Conservation (phyloP, 2,329 filamentous ascomycete genomes). For the Xylariales sp. region DNA sequence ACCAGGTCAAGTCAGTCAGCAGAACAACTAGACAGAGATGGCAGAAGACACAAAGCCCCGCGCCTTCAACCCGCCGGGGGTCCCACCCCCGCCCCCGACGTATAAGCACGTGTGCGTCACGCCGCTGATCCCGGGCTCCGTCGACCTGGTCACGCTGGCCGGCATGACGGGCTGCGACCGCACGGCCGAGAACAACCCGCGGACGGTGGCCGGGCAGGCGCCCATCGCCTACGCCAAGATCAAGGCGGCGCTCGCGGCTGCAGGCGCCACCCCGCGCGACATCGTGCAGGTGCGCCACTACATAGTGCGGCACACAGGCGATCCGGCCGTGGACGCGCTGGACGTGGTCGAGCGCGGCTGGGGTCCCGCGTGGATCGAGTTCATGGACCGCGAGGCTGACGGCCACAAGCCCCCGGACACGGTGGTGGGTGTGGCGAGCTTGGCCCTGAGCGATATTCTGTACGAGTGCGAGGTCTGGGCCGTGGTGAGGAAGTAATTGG, state of each 20-base stretch:
- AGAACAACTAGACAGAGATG: too few relatives aligned
- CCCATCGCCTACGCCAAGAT: constrained; percentile 1
- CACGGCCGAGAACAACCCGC: neutral
- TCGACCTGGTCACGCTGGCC: neutral
- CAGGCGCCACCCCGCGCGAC: constrained; percentile 1
- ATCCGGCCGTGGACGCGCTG: neutral
- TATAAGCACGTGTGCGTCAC: constrained; percentile 2
- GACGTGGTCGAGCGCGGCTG: constrained; percentile 3
- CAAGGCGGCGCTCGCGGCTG: neutral
- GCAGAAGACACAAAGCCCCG: too few relatives aligned
- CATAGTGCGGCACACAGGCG: constrained; percentile 2
- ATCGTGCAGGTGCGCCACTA: constrained; percentile 2
- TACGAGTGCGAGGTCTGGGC: constrained; percentile 4
- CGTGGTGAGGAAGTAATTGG: too few relatives aligned
- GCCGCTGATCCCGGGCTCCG: neutral
- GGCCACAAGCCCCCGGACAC: constrained; percentile 2
- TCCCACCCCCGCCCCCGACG: constrained; percentile 2
- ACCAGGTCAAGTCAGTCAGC: too few relatives aligned
- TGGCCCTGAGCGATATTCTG: constrained; percentile 1
- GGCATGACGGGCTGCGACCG: neutral
- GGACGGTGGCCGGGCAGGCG: neutral
- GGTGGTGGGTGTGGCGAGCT: constrained; percentile 2
- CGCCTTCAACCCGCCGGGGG: constrained; percentile 1
- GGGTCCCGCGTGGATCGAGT: neutral
- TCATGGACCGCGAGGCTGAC: neutral